Conservation (phyloP, 495 filamentous ascomycete species). For the Lasiosphaeria hispida region DNA sequence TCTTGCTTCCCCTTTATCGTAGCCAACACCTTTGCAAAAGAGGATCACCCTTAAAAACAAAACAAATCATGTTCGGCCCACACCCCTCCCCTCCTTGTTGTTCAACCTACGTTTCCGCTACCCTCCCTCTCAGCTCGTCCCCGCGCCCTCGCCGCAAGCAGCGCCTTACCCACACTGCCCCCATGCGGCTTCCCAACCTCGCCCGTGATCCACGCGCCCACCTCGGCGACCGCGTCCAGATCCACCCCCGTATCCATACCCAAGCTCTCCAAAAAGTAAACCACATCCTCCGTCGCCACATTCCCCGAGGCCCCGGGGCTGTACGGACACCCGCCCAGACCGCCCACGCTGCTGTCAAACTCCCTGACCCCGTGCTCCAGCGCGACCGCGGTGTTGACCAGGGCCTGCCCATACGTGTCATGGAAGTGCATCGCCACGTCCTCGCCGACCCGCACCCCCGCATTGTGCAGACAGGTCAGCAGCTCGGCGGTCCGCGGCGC, state of each 20-base stretch:
- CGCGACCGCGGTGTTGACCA: conserved; percentile 84
- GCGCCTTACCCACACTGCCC: conserved; percentile 75
- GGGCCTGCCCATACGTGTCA: conserved; percentile 92
- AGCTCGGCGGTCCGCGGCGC: conserved; percentile 73
- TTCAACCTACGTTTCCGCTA: neutral
- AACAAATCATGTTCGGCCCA: conserved; percentile 1
- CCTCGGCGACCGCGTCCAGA: conserved; percentile 73
- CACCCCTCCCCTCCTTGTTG: no score
- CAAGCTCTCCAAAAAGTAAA: conserved; percentile 83
- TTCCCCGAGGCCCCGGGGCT: conserved; percentile 94
- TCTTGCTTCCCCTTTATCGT: conserved; percentile 92
- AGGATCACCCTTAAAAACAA: conserved; percentile 21
- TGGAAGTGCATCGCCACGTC: conserved; percentile 94
- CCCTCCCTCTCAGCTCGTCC: neutral
- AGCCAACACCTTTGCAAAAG: conserved; percentile 84
- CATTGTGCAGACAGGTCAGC: conserved; percentile 65
- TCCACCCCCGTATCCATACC: conserved; percentile 87
- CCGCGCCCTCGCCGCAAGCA: conserved; percentile 54
- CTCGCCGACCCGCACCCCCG: conserved; percentile 67
- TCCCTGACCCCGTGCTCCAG: conserved; percentile 84
- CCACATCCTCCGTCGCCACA: conserved; percentile 88
- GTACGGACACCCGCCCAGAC: conserved; percentile 91
- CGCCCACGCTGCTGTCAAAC: conserved; percentile 88
- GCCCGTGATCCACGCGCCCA: conserved; percentile 85
- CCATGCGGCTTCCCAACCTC: conserved; percentile 77